A percentile compares a stretch with the other conserved stretches of the same genome.
These are phyloP conservation scores for Rosa persica DNA, from an alignment of 306 rosid genomes.

Conservation along the genomic window DNA sequence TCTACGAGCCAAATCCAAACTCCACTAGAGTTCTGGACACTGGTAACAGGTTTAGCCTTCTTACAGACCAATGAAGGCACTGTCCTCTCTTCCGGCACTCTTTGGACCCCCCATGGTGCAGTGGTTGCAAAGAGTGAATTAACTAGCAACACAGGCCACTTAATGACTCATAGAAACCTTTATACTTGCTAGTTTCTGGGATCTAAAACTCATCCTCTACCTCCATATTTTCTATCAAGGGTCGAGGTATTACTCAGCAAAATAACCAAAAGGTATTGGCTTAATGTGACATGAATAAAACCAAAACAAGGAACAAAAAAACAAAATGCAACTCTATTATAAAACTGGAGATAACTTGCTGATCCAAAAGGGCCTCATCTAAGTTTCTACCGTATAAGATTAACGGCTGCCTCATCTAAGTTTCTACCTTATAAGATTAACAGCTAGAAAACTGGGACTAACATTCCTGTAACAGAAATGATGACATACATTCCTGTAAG, in stretches of 20 bases:
- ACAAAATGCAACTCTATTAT: neutral
- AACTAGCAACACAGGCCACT: too few relatives aligned
- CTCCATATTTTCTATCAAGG: neutral
- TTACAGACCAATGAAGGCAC: too few relatives aligned
- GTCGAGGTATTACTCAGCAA: neutral
- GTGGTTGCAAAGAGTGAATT: too few relatives aligned
- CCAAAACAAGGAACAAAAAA: neutral
- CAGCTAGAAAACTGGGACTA: neutral
- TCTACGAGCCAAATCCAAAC: too few relatives aligned
- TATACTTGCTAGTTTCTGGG: neutral
- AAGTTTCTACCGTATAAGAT: neutral
- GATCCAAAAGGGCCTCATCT: neutral
- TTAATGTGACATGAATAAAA: neutral
- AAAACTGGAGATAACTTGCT: neutral
- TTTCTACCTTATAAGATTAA: neutral
- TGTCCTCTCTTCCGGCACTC: neutral
- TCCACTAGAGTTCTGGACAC: too few relatives aligned
- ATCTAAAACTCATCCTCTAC: neutral
- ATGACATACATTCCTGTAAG: neutral
- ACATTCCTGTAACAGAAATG: constrained; percentile 2
- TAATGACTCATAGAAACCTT: neutral
- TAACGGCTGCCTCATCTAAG: neutral
- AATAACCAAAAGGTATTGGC: neutral
- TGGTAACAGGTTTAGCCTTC: too few relatives aligned
- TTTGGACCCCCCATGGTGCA: too few relatives aligned